These are phyloP conservation scores for Brettanomyces bruxellensis DNA, from an alignment of 805 yeast species.

Conservation along the genomic window DNA sequence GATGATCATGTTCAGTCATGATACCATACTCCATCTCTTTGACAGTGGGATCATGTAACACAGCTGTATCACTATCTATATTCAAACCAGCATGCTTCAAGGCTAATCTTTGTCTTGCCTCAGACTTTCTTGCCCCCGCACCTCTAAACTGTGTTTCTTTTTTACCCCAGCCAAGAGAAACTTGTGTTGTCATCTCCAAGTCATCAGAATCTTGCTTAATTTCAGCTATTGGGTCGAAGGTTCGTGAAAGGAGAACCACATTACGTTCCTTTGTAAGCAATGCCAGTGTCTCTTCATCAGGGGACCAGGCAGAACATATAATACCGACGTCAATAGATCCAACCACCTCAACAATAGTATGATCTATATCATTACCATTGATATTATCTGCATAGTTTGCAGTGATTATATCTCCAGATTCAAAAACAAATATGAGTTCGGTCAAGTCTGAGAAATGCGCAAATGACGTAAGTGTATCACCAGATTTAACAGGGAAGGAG, in stretches of 20 bases:
- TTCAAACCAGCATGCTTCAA: constrained; percentile 61
- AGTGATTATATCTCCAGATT: constrained; percentile 66
- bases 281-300: constrained; percentile 80
- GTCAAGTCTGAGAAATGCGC: constrained; percentile 62
- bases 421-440: constrained; percentile 57
- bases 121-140: constrained; percentile 75
- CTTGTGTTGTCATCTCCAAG: constrained; percentile 64
- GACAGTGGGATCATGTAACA: constrained; percentile 82
- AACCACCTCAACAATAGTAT: constrained; percentile 61
- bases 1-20: constrained; percentile 28
- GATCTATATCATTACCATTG: constrained; percentile 38
- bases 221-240: constrained; percentile 75
- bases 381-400: constrained; percentile 40
- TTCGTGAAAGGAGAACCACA: constrained; percentile 59
- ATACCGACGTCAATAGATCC: constrained; percentile 80
- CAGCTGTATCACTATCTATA: constrained; percentile 43
- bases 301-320: constrained; percentile 73
- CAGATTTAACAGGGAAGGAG: constrained; percentile 41
- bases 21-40: constrained; percentile 63
- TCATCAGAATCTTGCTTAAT: constrained; percentile 50
- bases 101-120: constrained; percentile 44
- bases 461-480: constrained; percentile 42
- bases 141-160: constrained; percentile 96
- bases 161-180: constrained; percentile 98
- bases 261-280: constrained; percentile 55